phyloP scores from a whole-genome alignment of 768 basidiomycete species.

The Suillus brevipes region DNA sequence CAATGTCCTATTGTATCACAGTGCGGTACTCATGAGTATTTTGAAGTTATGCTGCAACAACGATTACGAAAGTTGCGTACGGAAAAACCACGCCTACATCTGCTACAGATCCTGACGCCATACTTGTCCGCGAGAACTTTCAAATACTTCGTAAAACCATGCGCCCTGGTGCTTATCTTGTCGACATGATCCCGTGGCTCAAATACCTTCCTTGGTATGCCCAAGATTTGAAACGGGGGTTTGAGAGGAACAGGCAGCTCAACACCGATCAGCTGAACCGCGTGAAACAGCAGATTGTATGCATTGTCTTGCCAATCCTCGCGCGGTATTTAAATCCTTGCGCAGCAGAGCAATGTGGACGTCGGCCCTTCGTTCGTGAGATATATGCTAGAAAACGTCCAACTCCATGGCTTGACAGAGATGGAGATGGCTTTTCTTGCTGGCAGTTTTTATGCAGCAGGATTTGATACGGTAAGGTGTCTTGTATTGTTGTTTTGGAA shows the following conservation, averaged over 20 bases:
- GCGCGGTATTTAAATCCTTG: not conserved
- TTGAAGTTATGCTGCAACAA: not conserved
- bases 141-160: not conserved
- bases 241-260: not conserved
- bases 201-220: slow-evolving; percentile 1
- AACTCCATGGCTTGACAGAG: not conserved
- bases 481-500: not conserved
- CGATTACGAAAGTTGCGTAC: not conserved
- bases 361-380: not conserved
- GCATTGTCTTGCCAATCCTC: not conserved
- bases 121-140: not conserved
- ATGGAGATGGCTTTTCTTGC: not conserved
- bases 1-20: not conserved
- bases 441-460: not conserved
- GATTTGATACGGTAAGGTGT: not conserved
- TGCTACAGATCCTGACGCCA: not conserved
- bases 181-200: not conserved
- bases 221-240: not conserved
- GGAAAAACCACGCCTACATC: not conserved
- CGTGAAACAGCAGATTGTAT: not conserved
- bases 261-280: not conserved
- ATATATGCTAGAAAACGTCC: not conserved
- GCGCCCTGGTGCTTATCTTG: not conserved
- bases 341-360: not conserved
- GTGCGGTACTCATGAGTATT: not conserved